Evolutionary conservation across 2,329 filamentous ascomycete genomes (phyloP), one percentile per base, ranked within the genome.

Genomic region (Geosmithia flava): DNA sequence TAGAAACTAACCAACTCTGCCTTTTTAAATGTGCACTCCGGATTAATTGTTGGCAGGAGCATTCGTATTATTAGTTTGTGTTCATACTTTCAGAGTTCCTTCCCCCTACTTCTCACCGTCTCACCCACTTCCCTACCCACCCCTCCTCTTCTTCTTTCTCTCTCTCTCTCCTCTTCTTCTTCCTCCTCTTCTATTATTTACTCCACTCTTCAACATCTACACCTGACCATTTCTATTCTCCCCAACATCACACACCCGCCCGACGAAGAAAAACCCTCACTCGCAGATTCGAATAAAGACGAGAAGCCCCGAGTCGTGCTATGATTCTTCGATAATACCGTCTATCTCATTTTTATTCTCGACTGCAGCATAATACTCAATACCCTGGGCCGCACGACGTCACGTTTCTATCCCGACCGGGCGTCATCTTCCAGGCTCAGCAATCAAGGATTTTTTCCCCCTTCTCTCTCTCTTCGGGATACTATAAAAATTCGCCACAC

Each of bases 111-210:
- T 37, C 33, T 16, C 15, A 11, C 15, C 33, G 11, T 16, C 33
- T 13, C 33, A 13, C 33, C 33, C 11, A 13, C 33, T 16, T 42
- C 44, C 42, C 46, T 39, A 44, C 39, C 51, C 52, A 55, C 50
- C 48, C 52, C 53, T 27, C 23, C 23, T 27, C 49, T 53, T 52
- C 44, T 49, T 52, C 47, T 48, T 50, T 46, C 47, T 52, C 45
- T 47, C 46, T 40, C 48, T 46, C 29, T 3, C 48, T 50, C 50
- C 47, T 50, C 47, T 16, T 13, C 33, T 16, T 37, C 33, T 37
- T 13, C 23, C 27, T 13, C 33, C 20, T 20, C 39, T 44, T 20
- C 46, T 27, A n/a, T n/a, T n/a, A 13, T 20, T n/a, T 16, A 29
- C 27, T 44, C 27, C 42, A 13, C 42, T 44, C 27, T 20, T 44